A percentile compares a stretch with the other conserved stretches of the same genome.
Evolutionary conservation across 192 early-diverging fungal species (phyloP).

Genomic region (Gigaspora rosea): DNA sequence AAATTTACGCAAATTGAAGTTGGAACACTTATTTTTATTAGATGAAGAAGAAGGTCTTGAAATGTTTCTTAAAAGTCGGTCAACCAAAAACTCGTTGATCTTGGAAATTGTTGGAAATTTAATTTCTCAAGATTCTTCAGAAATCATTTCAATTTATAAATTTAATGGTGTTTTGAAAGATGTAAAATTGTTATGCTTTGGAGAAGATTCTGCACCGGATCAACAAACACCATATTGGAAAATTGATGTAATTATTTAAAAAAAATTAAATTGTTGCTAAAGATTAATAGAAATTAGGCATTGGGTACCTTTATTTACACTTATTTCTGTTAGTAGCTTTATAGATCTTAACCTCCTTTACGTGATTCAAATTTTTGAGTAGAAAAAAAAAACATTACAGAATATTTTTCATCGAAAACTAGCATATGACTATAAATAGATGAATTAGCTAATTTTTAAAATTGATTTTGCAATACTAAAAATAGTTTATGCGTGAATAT

Average conservation of each 20-base stretch:
- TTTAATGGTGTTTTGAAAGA: neutral
- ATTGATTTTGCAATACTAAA: too few relatives aligned
- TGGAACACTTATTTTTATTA: neutral
- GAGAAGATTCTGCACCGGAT: neutral
- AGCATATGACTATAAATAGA: too few relatives aligned
- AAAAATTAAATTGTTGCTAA: neutral
- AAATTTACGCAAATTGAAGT: neutral
- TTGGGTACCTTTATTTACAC: too few relatives aligned
- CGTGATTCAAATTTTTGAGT: too few relatives aligned
- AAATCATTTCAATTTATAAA: neutral
- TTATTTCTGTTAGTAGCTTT: too few relatives aligned
- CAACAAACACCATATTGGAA: neutral
- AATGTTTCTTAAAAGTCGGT: neutral
- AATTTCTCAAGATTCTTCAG: neutral
- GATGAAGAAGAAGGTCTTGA: neutral
- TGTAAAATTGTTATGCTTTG: neutral
- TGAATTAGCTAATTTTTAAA: too few relatives aligned
- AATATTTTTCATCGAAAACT: too few relatives aligned
- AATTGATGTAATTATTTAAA: neutral
- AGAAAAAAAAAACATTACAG: too few relatives aligned
- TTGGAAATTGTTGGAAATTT: neutral
- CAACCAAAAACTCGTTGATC: neutral
- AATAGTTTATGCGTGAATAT: too few relatives aligned
- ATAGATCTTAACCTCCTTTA: too few relatives aligned
- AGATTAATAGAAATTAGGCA: too few relatives aligned